These are phyloP conservation scores for Pseudozyma sp. DNA, from an alignment of 1,284 basidiomycete species.

Conservation along the genomic window DNA sequence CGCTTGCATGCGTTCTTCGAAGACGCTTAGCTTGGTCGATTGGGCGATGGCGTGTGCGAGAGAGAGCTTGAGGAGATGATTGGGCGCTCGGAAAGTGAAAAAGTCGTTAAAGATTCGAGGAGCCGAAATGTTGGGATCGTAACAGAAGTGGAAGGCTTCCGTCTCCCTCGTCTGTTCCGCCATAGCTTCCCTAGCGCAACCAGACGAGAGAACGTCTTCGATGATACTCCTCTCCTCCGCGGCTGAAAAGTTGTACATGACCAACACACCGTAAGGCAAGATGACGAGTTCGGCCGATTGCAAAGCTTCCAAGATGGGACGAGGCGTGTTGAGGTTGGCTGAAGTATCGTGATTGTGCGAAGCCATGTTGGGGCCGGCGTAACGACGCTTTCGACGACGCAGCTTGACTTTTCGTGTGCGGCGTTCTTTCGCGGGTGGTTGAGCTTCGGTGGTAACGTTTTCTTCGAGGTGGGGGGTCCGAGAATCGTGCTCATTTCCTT, in stretches of 20 bases:
- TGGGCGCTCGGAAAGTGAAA: slow-evolving; percentile 79
- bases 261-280: slow-evolving; percentile 67
- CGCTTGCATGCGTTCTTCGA: slow-evolving; percentile 82
- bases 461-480: background rate
- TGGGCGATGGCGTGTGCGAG: slow-evolving; percentile 94
- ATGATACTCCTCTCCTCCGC: slow-evolving; percentile 65
- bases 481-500: slow-evolving; percentile 1
- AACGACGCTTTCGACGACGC: slow-evolving; percentile 39
- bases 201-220: slow-evolving; percentile 63
- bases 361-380: slow-evolving; percentile 63
- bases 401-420: slow-evolving; percentile 35
- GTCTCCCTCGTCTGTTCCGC: slow-evolving; percentile 58
- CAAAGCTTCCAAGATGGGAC: slow-evolving; percentile 63
- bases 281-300: slow-evolving; percentile 66
- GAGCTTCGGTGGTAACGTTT: slow-evolving; percentile 8
- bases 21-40: slow-evolving; percentile 88
- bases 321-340: slow-evolving; percentile 63
- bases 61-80: slow-evolving; percentile 77
- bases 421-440: slow-evolving; percentile 23
- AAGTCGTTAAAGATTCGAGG: slow-evolving; percentile 83
- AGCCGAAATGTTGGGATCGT: slow-evolving; percentile 85
- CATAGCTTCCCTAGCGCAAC: slow-evolving; percentile 58
- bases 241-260: slow-evolving; percentile 68
- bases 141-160: slow-evolving; percentile 69
- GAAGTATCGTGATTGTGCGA: slow-evolving; percentile 67